These are phyloP conservation scores for Teratosphaeria nubilosa DNA, from an alignment of 2,329 filamentous ascomycete species.

Conservation along the genomic window DNA sequence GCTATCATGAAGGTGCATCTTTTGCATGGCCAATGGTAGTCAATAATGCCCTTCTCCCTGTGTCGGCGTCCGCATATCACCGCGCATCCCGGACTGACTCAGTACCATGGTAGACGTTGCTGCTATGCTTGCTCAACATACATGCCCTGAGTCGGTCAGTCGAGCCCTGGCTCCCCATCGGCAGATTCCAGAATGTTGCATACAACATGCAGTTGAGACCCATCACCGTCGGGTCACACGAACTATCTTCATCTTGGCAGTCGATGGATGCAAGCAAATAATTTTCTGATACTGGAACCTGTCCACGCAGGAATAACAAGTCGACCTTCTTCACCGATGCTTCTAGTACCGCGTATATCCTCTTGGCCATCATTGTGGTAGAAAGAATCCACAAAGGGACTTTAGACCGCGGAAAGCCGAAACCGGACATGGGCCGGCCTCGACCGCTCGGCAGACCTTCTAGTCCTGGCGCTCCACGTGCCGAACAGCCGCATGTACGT, in stretches of 20 bases:
- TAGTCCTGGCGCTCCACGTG: background rate
- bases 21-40: too few species aligned
- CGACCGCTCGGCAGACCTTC: background rate
- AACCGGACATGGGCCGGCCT: background rate
- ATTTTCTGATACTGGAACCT: background rate
- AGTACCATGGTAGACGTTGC: background rate
- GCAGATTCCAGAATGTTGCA: background rate
- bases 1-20: too few species aligned
- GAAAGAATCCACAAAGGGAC: background rate
- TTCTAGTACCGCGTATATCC: background rate
- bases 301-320: background rate
- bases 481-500: background rate
- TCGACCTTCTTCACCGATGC: background rate
- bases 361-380: background rate
- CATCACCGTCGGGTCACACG: background rate
- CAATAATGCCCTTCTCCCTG: too few species aligned
- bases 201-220: background rate
- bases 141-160: background rate
- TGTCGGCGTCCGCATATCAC: background rate
- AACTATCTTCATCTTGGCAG: background rate
- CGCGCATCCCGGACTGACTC: background rate
- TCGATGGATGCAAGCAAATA: background rate
- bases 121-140: background rate
- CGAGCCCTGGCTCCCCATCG: background rate
- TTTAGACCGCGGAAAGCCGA: background rate